Conservation (phyloP, 2,329 filamentous ascomycete species). For the Cephalotrichum gorgonifer region DNA sequence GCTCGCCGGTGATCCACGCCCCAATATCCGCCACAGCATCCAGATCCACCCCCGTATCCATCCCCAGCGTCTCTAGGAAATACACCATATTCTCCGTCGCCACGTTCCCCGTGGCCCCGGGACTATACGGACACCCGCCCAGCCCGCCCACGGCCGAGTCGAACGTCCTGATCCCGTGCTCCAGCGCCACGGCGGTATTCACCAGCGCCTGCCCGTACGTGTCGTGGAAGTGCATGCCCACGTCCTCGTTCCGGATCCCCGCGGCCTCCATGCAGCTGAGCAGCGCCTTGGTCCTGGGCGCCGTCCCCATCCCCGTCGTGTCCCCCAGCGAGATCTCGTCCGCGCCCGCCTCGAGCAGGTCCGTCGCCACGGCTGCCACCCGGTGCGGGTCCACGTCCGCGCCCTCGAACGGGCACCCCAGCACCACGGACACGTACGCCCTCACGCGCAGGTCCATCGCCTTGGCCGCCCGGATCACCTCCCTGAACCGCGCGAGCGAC, state of each 20-base stretch:
- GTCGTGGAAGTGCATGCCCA: conserved; percentile 83
- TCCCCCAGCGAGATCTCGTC: conserved; percentile 87
- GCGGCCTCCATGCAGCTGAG: conserved; percentile 55
- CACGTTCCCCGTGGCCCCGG: conserved; percentile 78
- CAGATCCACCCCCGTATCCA: conserved; percentile 63
- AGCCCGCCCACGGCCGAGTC: conserved; percentile 72
- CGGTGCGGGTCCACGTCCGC: conserved; percentile 51
- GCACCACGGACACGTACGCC: conserved; percentile 70
- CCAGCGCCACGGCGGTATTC: conserved; percentile 67
- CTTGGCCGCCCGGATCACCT: conserved; percentile 61
- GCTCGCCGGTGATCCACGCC: conserved; percentile 56
- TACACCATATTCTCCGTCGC: conserved; percentile 79
- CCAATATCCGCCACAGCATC: conserved; percentile 59
- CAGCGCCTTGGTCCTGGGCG: conserved; percentile 55
- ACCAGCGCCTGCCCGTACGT: conserved; percentile 81
- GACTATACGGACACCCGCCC: conserved; percentile 77
- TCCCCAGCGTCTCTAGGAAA: conserved; percentile 62
- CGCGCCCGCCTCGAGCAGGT: conserved; percentile 73
- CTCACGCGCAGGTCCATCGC: conserved; percentile 56
- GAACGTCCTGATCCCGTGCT: conserved; percentile 68
- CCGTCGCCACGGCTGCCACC: conserved; percentile 56
- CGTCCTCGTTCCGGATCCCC: conserved; percentile 56
- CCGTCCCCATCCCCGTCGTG: conserved; percentile 83
- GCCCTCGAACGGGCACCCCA: conserved; percentile 70
- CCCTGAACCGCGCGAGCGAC: conserved; percentile 58